Evolutionary conservation across 2,329 filamentous ascomycete genomes (phyloP).

Genomic region (Scedosporium apiospermum): DNA sequence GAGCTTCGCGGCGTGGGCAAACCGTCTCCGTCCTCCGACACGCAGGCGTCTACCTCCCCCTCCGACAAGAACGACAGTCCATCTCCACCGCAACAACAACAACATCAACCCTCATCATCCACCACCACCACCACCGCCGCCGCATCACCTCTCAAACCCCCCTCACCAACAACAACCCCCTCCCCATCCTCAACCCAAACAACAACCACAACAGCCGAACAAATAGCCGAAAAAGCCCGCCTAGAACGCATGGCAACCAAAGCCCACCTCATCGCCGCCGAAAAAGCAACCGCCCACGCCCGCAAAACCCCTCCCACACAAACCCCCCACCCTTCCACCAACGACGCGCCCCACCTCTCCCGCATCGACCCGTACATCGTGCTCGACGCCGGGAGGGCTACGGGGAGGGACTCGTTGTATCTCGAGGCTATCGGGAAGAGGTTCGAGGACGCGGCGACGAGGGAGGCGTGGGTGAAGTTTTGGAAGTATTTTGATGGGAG

Average conservation of each 20-base stretch:
- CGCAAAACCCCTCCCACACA: conserved; percentile 37
- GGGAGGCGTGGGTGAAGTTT: conserved; percentile 62
- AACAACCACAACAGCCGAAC: conserved; percentile 36
- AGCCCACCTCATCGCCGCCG: conserved; percentile 43
- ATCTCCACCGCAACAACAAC: conserved; percentile 4
- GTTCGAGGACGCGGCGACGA: conserved; percentile 39
- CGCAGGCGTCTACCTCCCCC: conserved; percentile 11
- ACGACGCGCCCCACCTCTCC: conserved; percentile 47
- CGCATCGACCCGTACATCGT: conserved; percentile 58
- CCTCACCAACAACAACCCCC: conserved; percentile 10
- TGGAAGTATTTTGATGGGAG: conserved; percentile 82
- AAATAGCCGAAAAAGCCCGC: conserved; percentile 51
- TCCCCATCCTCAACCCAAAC: conserved; percentile 9
- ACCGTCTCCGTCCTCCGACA: too few species aligned
- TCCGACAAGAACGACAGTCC: conserved; percentile 2
- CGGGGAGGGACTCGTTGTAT: conserved; percentile 67
- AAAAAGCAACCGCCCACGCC: conserved; percentile 46
- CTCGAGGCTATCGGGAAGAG: conserved; percentile 49
- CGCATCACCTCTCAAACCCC: conserved; percentile 12
- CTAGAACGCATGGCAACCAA: conserved; percentile 48
- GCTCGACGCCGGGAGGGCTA: conserved; percentile 68
- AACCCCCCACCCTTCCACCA: conserved; percentile 46
- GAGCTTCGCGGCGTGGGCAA: conserved; percentile 32
- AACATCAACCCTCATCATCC: neutral
- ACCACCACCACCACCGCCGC: conserved; percentile 6